Percentiles rank a stretch among this genome's conserved stretches.
Evolutionary conservation across 1,284 basidiomycete species (phyloP).

Genomic region (Tremellales sp.): DNA sequence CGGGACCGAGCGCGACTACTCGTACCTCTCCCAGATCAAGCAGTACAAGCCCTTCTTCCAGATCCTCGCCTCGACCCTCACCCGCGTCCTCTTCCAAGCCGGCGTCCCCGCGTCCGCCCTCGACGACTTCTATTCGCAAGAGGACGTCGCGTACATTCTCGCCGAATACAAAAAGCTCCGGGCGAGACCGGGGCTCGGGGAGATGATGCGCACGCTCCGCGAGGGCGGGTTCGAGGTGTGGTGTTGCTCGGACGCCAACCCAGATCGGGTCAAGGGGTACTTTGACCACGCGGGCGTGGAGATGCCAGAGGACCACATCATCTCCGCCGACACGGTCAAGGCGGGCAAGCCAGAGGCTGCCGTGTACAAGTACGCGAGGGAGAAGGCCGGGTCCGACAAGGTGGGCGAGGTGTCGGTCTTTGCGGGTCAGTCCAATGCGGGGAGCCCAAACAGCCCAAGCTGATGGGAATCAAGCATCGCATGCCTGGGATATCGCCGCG

Average conservation of each 20-base stretch:
- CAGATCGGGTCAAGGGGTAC: conserved; percentile 32
- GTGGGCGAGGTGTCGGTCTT: conserved; percentile 31
- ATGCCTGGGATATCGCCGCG: conserved; percentile 29
- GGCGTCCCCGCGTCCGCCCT: conserved; percentile 20
- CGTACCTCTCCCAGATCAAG: conserved; percentile 27
- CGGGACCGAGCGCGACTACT: neutral
- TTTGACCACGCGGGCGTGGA: conserved; percentile 27
- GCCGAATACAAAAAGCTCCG: conserved; percentile 22
- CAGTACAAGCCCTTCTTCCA: conserved; percentile 29
- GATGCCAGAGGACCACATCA: conserved; percentile 27
- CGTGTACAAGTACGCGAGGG: conserved; percentile 30
- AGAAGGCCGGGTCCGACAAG: conserved; percentile 26
- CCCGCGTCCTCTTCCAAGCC: conserved; percentile 27
- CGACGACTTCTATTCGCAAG: conserved; percentile 19
- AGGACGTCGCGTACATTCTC: conserved; percentile 26
- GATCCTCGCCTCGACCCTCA: conserved; percentile 23
- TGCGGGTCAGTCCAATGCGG: conserved; percentile 22
- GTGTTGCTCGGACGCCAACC: conserved; percentile 27
- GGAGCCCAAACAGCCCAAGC: no score
- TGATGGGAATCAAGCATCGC: no score
- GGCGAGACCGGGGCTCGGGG: conserved; percentile 18
- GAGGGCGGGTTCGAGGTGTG: conserved; percentile 31
- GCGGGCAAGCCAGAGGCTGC: conserved; percentile 28
- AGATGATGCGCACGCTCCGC: conserved; percentile 29
- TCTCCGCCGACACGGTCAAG: conserved; percentile 30